These are phyloP conservation scores for Elaeis guineensis DNA, from an alignment of 176 grass and related monocot species.

Conservation along the genomic window DNA sequence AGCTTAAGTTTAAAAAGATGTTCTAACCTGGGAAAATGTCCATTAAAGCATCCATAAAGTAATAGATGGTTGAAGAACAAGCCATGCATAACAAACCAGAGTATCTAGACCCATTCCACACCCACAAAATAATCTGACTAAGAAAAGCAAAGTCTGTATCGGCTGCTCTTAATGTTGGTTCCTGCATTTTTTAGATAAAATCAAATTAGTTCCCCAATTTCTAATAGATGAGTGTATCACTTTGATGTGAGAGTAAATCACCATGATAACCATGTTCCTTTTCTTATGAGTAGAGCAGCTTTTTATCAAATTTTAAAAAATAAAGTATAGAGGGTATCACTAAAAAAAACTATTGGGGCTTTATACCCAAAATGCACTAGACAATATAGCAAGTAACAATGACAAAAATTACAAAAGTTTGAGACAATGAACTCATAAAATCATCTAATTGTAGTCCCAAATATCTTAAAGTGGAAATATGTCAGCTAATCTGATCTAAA, in stretches of 20 bases:
- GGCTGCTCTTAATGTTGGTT: background rate
- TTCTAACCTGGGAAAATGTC: constrained; percentile 18
- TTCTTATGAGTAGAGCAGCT: too few species aligned
- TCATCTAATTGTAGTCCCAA: too few species aligned
- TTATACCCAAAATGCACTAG: too few species aligned
- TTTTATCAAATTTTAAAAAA: too few species aligned
- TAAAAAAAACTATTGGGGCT: too few species aligned
- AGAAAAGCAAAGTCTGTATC: constrained; percentile 11
- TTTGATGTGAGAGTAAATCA: background rate
- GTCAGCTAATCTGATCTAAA: too few species aligned
- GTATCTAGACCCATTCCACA: constrained; percentile 17
- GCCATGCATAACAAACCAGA: constrained; percentile 19
- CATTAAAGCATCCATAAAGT: constrained; percentile 11
- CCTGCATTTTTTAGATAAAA: constrained; percentile 5
- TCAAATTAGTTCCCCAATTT: background rate
- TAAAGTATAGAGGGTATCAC: too few species aligned
- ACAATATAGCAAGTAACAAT: too few species aligned
- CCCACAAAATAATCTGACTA: constrained; percentile 12
- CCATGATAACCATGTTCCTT: background rate
- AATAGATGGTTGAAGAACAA: constrained; percentile 19
- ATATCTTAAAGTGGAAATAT: too few species aligned
- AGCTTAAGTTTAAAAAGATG: background rate
- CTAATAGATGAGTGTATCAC: background rate
- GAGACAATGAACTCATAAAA: too few species aligned
- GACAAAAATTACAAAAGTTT: too few species aligned